Percentiles rank a stretch among this genome's conserved stretches.
Evolutionary conservation across 257 asterid genomes (phyloP).

Genomic region (Osmanthus fragrans): DNA sequence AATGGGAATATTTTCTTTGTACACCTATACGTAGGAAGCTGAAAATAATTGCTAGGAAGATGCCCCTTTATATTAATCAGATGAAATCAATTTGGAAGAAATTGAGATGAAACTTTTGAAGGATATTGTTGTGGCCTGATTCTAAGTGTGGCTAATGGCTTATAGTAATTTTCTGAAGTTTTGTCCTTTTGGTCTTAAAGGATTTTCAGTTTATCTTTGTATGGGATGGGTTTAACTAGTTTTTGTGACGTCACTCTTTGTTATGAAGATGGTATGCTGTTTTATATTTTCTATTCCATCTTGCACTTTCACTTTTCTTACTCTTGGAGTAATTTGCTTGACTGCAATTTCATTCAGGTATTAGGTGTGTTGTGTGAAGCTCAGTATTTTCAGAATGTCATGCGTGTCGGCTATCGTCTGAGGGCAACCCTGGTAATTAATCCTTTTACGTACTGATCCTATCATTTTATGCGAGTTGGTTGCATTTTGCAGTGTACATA

Average conservation of each 20-base stretch:
- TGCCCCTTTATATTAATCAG: neutral
- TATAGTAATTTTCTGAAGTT: constrained; percentile 2
- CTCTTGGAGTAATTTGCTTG: neutral
- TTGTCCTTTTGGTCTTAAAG: neutral
- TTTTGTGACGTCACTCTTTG: neutral
- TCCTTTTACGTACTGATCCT: constrained; percentile 18
- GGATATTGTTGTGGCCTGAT: neutral
- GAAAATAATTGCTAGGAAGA: neutral
- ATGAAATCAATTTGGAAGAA: neutral
- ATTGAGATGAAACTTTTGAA: neutral
- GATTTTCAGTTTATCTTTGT: constrained; percentile 10
- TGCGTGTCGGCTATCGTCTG: constrained; percentile 96
- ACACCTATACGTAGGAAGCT: neutral
- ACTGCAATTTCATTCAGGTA: constrained; percentile 44
- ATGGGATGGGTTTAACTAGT: constrained; percentile 3
- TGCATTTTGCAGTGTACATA: neutral
- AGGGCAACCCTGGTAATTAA: constrained; percentile 83
- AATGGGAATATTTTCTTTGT: neutral
- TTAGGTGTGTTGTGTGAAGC: constrained; percentile 92
- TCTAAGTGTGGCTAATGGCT: neutral
- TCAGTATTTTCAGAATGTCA: constrained; percentile 93
- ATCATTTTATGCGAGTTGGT: constrained; percentile 4
- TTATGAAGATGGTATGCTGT: constrained; percentile 8
- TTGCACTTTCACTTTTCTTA: constrained; percentile 7
- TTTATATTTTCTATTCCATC: constrained; percentile 17